These are phyloP conservation scores for Diaporthe citri DNA, from an alignment of 2,329 filamentous ascomycete genomes.

Conservation along the genomic window DNA sequence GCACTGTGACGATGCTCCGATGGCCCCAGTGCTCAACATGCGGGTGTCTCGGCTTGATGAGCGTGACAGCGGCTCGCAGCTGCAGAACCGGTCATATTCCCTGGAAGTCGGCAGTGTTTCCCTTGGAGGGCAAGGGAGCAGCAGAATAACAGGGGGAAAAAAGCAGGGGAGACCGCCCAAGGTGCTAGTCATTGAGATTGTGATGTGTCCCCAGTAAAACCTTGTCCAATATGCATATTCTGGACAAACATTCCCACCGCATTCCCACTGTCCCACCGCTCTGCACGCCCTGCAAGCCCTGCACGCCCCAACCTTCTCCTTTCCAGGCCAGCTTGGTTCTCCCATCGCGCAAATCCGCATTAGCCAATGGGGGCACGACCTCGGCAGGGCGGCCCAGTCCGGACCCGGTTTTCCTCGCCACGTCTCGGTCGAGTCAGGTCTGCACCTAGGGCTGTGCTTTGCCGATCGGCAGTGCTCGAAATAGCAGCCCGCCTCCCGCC, in stretches of 20 bases:
- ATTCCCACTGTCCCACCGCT: constrained; percentile 4
- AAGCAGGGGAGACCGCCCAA: background rate
- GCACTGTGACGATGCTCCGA: constrained; percentile 5
- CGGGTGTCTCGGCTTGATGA: constrained; percentile 22
- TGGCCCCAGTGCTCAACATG: background rate
- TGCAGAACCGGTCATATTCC: constrained; percentile 7
- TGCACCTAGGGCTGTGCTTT: constrained; percentile 10
- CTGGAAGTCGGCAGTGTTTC: constrained; percentile 15
- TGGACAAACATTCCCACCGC: background rate
- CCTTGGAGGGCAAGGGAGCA: background rate
- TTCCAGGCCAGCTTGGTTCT: background rate
- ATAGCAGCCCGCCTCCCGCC: constrained; percentile 13
- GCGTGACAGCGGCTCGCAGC: background rate
- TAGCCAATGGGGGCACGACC: background rate
- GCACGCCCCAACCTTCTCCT: background rate
- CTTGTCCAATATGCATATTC: constrained; percentile 31
- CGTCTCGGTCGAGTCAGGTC: constrained; percentile 25
- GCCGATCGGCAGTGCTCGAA: constrained; percentile 9
- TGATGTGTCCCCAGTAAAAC: constrained; percentile 18
- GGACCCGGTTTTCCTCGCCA: constrained; percentile 31
- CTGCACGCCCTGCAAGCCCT: background rate
- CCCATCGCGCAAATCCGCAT: background rate
- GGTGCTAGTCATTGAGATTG: constrained; percentile 9
- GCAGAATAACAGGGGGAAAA: background rate
- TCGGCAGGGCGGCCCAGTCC: background rate